These are phyloP conservation scores for Calonectria montana DNA, from an alignment of 2,329 filamentous ascomycete genomes.

Conservation along the genomic window DNA sequence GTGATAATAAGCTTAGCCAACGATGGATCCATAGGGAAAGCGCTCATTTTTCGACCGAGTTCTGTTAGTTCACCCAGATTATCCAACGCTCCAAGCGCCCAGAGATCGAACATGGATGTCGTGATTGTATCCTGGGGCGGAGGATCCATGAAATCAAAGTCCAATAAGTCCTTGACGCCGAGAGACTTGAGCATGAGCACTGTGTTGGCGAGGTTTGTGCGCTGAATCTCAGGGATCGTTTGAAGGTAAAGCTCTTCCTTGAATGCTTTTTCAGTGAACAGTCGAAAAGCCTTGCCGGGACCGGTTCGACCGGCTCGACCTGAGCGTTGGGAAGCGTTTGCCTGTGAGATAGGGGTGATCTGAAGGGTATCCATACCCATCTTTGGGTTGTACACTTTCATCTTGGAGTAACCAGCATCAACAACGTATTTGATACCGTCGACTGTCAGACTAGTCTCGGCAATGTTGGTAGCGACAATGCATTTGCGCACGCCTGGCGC, in stretches of 20 bases:
- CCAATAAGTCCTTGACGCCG: slow-evolving; percentile 91
- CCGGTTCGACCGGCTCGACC: slow-evolving; percentile 95
- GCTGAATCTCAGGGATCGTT: slow-evolving; percentile 97
- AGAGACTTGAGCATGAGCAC: slow-evolving; percentile 94
- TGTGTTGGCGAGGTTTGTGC: slow-evolving; percentile 95
- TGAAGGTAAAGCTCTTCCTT: slow-evolving; percentile 97
- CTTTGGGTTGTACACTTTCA: slow-evolving; percentile 98
- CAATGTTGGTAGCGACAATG: slow-evolving; percentile 98
- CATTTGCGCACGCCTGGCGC: slow-evolving; percentile 93
- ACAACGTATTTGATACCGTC: slow-evolving; percentile 99
- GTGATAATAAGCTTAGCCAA: slow-evolving; percentile 95
- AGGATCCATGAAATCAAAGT: slow-evolving; percentile 99
- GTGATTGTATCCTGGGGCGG: slow-evolving; percentile 98
- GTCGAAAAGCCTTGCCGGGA: slow-evolving; percentile 92
- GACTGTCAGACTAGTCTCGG: slow-evolving; percentile 96
- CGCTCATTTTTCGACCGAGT: slow-evolving; percentile 92
- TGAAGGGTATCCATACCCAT: slow-evolving; percentile 99
- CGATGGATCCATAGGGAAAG: slow-evolving; percentile 97
- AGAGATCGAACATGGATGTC: slow-evolving; percentile 96
- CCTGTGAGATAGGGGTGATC: slow-evolving; percentile 97
- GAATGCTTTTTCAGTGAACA: slow-evolving; percentile 95
- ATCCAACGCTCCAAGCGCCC: slow-evolving; percentile 93
- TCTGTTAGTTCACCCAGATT: slow-evolving; percentile 92
- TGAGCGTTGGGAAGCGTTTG: slow-evolving; percentile 92
- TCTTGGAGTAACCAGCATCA: slow-evolving; percentile 93